Base-by-base conservation (phyloP, 176 grass and related monocot species). In the Oryza meyeriana region DNA sequence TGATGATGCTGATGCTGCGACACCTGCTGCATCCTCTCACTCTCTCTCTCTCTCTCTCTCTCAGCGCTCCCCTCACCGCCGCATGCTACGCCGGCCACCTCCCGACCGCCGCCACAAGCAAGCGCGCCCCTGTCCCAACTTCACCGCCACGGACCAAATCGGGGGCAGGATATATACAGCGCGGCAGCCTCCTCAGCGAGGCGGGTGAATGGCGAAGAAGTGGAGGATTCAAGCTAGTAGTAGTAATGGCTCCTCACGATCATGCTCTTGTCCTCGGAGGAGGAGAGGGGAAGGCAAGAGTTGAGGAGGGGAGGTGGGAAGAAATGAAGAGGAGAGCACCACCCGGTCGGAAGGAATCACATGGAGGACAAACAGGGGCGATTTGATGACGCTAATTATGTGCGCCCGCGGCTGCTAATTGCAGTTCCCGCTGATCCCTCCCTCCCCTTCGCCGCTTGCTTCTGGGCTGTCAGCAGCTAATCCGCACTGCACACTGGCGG, bases 301-400 rank as follows among this genome's bases (percentile, higher is more conserved):
- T 9, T 22, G 76, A 34, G 69, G 69, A 6, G 76, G 32, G 12
- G 17, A 32, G 20, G 77, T 66, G 18, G 70, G 82, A 63, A 64
- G 78, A 75, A 85, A 85, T 64, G 86, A 72, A 83, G 66, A 47
- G 85, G 55, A 35, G 24, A 66, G 28, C 17, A 44, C 32, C 52
- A 6, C 36, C 25, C 38, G 69, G 28, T 38, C 17, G 79, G 78
- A 35, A 69, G 79, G 78, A 65, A 69, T 85, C 83, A 86, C 88
- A 86, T 82, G 83, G 83, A 89, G 78, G 83, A 85, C 88, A 82
- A 86, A 78, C 77, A 79, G 78, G 66, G 72, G 66, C 73, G 74
- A 70, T 74, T 78, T 73, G 66, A 58, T 76, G 83, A 59, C 78
- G 66, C 74, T 66, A 72, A 83, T 89, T 82, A 87, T 78, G 82